Conservation (phyloP, 2,329 filamentous ascomycete species). For the Ploettnerulaceae sp. region DNA sequence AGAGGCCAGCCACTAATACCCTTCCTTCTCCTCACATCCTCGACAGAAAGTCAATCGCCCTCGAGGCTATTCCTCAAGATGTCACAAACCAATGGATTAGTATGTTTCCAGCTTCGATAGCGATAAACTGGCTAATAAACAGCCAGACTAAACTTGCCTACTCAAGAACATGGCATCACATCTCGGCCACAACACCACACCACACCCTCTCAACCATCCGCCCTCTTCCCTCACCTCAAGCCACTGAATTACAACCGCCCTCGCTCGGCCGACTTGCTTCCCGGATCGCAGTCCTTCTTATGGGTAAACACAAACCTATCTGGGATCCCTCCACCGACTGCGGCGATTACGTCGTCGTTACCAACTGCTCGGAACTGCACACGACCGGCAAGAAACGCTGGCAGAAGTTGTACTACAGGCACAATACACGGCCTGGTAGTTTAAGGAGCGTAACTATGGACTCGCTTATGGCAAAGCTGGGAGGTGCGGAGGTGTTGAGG, state of each 20-base stretch:
- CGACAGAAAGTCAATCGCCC: conserved; percentile 21
- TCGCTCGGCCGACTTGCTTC: conserved; percentile 87
- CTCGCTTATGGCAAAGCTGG: conserved; percentile 87
- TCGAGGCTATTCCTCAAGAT: conserved; percentile 42
- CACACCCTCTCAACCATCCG: conserved; percentile 50
- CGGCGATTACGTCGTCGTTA: conserved; percentile 96
- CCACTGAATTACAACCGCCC: conserved; percentile 54
- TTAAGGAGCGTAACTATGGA: conserved; percentile 92
- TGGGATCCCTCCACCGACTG: conserved; percentile 97
- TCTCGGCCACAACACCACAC: conserved; percentile 66
- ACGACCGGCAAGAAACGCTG: conserved; percentile 87
- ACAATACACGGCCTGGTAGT: conserved; percentile 84
- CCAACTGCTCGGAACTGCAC: conserved; percentile 80
- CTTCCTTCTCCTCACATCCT: background rate
- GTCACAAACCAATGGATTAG: conserved; percentile 75
- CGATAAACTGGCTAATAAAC: background rate
- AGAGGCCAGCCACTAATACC: background rate
- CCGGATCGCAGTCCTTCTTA: conserved; percentile 78
- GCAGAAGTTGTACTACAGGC: conserved; percentile 94
- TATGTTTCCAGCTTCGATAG: conserved; percentile 39
- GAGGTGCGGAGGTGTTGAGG: conserved; percentile 83
- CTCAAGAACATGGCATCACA: conserved; percentile 88
- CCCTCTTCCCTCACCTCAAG: conserved; percentile 32
- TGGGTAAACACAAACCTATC: conserved; percentile 99
- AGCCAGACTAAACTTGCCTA: conserved; percentile 88